Conservation (phyloP, 495 filamentous ascomycete genomes). For the Xylaria venustula region DNA sequence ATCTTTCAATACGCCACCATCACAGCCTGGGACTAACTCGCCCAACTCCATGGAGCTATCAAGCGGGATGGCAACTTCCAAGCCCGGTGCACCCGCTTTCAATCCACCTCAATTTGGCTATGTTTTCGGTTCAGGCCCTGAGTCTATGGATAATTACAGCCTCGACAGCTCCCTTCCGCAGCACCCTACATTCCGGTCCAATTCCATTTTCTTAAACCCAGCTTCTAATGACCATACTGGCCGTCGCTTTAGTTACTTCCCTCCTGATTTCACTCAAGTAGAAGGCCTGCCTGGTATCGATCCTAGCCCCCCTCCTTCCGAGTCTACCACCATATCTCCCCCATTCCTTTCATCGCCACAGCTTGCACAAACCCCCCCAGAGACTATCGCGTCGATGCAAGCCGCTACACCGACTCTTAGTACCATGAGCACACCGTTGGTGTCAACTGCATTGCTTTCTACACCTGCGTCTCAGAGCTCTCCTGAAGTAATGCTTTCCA, state of each 20-base stretch:
- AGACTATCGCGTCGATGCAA: slow-evolving; percentile 24
- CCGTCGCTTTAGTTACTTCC: slow-evolving; percentile 54
- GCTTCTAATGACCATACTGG: slow-evolving; percentile 42
- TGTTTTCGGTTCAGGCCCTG: slow-evolving; percentile 46
- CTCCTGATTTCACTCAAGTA: slow-evolving; percentile 44
- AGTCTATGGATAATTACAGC: slow-evolving; percentile 38
- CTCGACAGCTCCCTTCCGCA: slow-evolving; percentile 35
- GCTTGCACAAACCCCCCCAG: slow-evolving; percentile 22
- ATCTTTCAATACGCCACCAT: slow-evolving; percentile 63
- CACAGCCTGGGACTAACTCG: slow-evolving; percentile 43
- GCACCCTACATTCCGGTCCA: slow-evolving; percentile 50
- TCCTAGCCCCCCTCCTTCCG: slow-evolving; percentile 26
- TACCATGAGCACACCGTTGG: slow-evolving; percentile 22
- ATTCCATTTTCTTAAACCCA: slow-evolving; percentile 54
- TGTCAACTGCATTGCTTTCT: slow-evolving; percentile 23
- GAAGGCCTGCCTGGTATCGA: slow-evolving; percentile 26
- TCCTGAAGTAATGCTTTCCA: slow-evolving; percentile 22
- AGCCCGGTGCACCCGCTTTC: slow-evolving; percentile 28
- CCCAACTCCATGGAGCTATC: slow-evolving; percentile 37
- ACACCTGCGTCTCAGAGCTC: slow-evolving; percentile 25
- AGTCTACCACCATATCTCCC: slow-evolving; percentile 23
- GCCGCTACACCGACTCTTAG: slow-evolving; percentile 15
- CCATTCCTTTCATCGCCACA: slow-evolving; percentile 24
- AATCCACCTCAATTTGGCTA: slow-evolving; percentile 51
- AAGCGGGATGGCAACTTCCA: slow-evolving; percentile 19